Evolutionary conservation across 75 land plant genomes (phyloP).

Genomic region (Ceratopteris richardii): DNA sequence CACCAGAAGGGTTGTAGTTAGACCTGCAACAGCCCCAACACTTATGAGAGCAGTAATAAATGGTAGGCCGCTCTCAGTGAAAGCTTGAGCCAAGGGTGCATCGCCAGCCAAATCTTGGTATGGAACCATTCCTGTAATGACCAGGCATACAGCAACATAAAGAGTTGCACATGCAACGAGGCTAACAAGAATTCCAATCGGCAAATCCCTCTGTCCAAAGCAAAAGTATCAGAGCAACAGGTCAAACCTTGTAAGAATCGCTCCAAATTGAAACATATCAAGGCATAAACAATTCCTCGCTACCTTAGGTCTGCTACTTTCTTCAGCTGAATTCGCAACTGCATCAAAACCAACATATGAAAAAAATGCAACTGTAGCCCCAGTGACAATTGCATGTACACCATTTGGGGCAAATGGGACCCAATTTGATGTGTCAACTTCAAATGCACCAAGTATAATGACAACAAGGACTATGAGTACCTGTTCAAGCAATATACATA

Average conservation of each 20-base stretch:
- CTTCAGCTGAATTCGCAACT: conserved; percentile 98
- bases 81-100: conserved; percentile 86
- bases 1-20: conserved; percentile 88
- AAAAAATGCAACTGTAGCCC: conserved; percentile 93
- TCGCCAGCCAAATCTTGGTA: conserved; percentile 67
- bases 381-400: conserved; percentile 56
- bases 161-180: conserved; percentile 59
- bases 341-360: conserved; percentile 99
- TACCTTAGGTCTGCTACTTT: conserved; percentile 92
- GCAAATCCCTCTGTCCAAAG: conserved; percentile 76
- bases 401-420: conserved; percentile 95
- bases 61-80: conserved; percentile 56
- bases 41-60: conserved; percentile 66
- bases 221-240: background rate
- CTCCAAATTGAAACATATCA: too few relatives aligned
- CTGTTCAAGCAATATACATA: conserved; percentile 43
- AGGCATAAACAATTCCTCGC: too few relatives aligned
- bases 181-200: conserved; percentile 84
- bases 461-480: conserved; percentile 76
- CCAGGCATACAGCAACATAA: conserved; percentile 86
- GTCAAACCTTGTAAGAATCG: background rate
- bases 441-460: conserved; percentile 62
- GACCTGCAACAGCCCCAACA: conserved; percentile 87
- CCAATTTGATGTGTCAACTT: conserved; percentile 90
- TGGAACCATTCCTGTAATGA: conserved; percentile 96